Evolutionary conservation across 2,329 filamentous ascomycete genomes (phyloP).

Genomic region (Verticillium nubilum): DNA sequence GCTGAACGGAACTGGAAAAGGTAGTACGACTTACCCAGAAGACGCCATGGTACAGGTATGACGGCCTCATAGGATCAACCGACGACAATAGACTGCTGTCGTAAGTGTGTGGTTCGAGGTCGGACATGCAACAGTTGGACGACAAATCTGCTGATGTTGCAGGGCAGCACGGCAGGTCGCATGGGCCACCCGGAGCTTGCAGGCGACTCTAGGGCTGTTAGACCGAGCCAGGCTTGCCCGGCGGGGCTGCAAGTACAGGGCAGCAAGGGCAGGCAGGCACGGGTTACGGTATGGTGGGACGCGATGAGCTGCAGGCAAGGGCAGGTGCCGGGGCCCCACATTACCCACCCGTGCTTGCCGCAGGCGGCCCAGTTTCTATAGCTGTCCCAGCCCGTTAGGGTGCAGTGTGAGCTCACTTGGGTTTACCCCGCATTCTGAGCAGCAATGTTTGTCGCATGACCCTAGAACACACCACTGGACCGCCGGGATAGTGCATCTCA

Average conservation of each 20-base stretch:
- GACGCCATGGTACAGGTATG: slow-evolving; percentile 1
- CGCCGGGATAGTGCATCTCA: background rate
- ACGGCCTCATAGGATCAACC: background rate
- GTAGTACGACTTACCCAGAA: slow-evolving; percentile 1
- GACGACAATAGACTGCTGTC: background rate
- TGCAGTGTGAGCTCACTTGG: background rate
- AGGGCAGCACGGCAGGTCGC: background rate
- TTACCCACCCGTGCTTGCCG: background rate
- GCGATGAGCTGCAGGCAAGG: background rate
- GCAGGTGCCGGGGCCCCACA: background rate
- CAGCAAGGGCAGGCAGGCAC: background rate
- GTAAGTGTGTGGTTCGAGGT: background rate
- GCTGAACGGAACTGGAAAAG: background rate
- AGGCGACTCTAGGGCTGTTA: background rate
- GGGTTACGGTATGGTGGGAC: background rate
- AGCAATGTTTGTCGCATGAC: background rate
- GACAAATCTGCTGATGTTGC: background rate
- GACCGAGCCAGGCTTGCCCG: background rate
- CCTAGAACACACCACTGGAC: background rate
- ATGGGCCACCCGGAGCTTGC: background rate
- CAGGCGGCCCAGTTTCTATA: background rate
- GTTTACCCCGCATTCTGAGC: background rate
- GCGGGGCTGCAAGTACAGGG: background rate
- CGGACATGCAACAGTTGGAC: background rate
- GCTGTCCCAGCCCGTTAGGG: background rate